Evolutionary conservation across 2,329 filamentous ascomycete species (phyloP).

Genomic region (Lasiodiplodia hormozganensis): DNA sequence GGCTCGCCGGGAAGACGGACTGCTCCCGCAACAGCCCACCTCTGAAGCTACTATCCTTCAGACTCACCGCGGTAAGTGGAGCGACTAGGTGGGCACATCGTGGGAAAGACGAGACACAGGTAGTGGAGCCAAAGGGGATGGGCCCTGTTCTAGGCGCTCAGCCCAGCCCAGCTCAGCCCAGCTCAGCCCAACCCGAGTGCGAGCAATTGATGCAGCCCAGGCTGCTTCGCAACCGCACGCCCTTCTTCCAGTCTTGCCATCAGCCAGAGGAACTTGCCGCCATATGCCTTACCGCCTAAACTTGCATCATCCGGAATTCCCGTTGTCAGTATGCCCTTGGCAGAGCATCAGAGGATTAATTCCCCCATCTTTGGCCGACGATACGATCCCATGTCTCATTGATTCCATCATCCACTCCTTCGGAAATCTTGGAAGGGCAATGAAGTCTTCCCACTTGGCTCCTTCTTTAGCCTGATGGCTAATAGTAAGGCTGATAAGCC

Average conservation of each 20-base stretch:
- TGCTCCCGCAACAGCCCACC: neutral
- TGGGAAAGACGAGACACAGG: neutral
- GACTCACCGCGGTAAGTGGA: conserved; percentile 1
- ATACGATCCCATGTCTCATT: neutral
- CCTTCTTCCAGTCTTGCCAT: neutral
- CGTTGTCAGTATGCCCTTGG: neutral
- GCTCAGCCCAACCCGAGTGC: neutral
- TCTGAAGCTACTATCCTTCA: neutral
- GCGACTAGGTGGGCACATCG: neutral
- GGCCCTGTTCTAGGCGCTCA: conserved; percentile 9
- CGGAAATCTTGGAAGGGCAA: neutral
- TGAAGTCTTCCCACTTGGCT: neutral
- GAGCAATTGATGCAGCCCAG: neutral
- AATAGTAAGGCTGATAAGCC: neutral
- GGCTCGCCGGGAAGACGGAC: neutral
- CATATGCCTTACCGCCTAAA: conserved; percentile 12
- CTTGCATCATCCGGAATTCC: neutral
- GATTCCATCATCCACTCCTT: neutral
- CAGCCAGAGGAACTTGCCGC: neutral
- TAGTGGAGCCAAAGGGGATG: conserved; percentile 14
- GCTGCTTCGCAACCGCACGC: neutral
- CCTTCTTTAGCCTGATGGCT: neutral
- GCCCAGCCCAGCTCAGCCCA: neutral
- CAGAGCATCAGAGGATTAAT: neutral
- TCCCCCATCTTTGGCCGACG: neutral